Conservation (phyloP, 2,329 filamentous ascomycete species). For the Apiospora arundinis region DNA sequence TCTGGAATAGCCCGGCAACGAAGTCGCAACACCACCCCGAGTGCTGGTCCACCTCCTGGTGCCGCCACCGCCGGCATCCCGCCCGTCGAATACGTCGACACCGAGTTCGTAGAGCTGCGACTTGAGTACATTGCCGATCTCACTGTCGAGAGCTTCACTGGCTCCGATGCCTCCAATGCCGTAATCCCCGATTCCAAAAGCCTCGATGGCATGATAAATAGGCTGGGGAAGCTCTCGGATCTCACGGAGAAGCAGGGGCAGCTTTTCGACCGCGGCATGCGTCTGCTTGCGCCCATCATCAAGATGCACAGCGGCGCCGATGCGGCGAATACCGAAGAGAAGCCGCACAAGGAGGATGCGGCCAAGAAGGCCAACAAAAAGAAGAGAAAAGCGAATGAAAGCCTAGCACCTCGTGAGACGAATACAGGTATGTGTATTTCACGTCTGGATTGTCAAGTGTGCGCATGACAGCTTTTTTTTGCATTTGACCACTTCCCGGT, state of each 20-base stretch:
- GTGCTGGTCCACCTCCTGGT: conserved; percentile 54
- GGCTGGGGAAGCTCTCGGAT: conserved; percentile 68
- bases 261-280: conserved; percentile 76
- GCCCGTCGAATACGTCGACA: conserved; percentile 60
- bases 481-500: neutral
- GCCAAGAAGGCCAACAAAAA: conserved; percentile 72
- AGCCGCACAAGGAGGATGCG: conserved; percentile 53
- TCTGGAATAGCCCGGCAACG: conserved; percentile 67
- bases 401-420: conserved; percentile 60
- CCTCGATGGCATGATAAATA: conserved; percentile 67
- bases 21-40: conserved; percentile 81
- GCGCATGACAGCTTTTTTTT: neutral
- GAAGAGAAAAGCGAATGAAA: conserved; percentile 77
- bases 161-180: conserved; percentile 62
- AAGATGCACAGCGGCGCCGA: conserved; percentile 68
- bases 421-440: conserved; percentile 36
- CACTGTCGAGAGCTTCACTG: conserved; percentile 73
- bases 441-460: neutral
- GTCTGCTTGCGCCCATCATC: conserved; percentile 69
- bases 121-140: conserved; percentile 65
- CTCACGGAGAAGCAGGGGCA: conserved; percentile 71
- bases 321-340: conserved; percentile 53
- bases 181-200: conserved; percentile 68
- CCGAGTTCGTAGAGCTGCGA: conserved; percentile 71
- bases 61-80: conserved; percentile 50